Percentiles rank a stretch among this genome's conserved stretches.
phyloP scores from a whole-genome alignment of 805 yeast genomes.

The Pichia eremophila region DNA sequence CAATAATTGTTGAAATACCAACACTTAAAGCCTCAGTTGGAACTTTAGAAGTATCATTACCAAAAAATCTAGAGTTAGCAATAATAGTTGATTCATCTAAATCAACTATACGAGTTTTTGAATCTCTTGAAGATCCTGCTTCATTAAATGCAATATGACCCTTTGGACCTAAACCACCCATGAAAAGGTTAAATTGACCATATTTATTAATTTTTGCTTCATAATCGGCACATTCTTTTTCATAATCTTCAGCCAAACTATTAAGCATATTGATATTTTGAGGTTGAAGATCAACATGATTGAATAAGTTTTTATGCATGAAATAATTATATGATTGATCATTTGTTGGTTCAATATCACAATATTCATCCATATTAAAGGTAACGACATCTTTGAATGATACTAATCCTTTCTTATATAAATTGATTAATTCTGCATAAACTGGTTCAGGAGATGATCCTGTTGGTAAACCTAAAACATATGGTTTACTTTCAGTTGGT shows the following conservation, averaged over 20 bases:
- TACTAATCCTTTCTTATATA: conserved; percentile 33
- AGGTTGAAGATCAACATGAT: conserved; percentile 43
- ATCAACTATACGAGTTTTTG: conserved; percentile 37
- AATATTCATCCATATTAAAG: conserved; percentile 56
- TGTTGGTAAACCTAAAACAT: conserved; percentile 50
- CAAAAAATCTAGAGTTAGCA: conserved; percentile 47
- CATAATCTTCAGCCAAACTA: conserved; percentile 39
- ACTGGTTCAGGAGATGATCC: conserved; percentile 55
- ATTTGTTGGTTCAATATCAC: conserved; percentile 37
- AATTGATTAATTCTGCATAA: conserved; percentile 36
- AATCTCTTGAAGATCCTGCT: conserved; percentile 38
- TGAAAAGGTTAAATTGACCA: conserved; percentile 44
- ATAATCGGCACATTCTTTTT: conserved; percentile 37
- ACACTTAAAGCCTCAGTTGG: conserved; percentile 45
- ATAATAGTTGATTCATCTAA: conserved; percentile 41
- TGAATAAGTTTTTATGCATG: conserved; percentile 47
- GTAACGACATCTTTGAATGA: conserved; percentile 45
- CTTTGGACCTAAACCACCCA: conserved; percentile 54
- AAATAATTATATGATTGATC: conserved; percentile 49
- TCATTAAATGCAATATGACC: conserved; percentile 57
- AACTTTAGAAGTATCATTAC: conserved; percentile 35
- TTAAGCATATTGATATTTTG: conserved; percentile 45
- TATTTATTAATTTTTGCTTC: conserved; percentile 37
- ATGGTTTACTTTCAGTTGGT: conserved; percentile 39
- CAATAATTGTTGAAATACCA: conserved; percentile 49